Evolutionary conservation across 345 rosid genomes (phyloP).

Genomic region (Corymbia maculata): DNA sequence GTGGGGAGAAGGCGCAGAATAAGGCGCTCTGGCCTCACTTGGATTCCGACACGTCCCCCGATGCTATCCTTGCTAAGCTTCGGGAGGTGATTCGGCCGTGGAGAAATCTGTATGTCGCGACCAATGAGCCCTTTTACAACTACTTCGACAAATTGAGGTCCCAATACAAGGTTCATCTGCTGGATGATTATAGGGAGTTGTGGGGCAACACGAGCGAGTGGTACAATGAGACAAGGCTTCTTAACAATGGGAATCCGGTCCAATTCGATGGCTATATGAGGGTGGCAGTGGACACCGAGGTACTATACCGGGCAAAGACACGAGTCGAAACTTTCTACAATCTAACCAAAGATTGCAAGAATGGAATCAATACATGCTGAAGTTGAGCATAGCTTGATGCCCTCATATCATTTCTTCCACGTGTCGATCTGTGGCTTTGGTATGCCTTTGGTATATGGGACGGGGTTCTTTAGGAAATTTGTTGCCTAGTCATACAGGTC

Average conservation of each 20-base stretch:
- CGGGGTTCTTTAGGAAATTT: background rate
- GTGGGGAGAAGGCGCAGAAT: conserved; percentile 85
- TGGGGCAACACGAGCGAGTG: conserved; percentile 84
- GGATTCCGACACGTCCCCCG: conserved; percentile 82
- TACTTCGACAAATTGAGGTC: conserved; percentile 89
- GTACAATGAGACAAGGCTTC: conserved; percentile 66
- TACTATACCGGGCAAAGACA: conserved; percentile 61
- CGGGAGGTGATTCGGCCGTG: conserved; percentile 47
- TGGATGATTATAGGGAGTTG: conserved; percentile 66
- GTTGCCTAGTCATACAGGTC: background rate
- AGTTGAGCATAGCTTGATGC: background rate
- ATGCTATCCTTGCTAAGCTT: conserved; percentile 51
- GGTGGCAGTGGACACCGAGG: conserved; percentile 95
- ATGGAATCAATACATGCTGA: conserved; percentile 86
- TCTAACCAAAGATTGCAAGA: conserved; percentile 81
- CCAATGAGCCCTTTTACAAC: conserved; percentile 78
- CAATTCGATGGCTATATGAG: conserved; percentile 96
- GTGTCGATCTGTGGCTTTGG: background rate
- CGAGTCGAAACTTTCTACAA: conserved; percentile 85
- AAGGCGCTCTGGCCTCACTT: conserved; percentile 85
- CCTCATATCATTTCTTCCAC: background rate
- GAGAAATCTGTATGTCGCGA: conserved; percentile 79
- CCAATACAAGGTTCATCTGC: conserved; percentile 78
- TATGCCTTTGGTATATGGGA: background rate
- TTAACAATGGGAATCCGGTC: conserved; percentile 60